Evolutionary conservation across 2,329 filamentous ascomycete genomes (phyloP), one percentile per base, ranked within the genome.

Genomic region (Penicillium sp.): DNA sequence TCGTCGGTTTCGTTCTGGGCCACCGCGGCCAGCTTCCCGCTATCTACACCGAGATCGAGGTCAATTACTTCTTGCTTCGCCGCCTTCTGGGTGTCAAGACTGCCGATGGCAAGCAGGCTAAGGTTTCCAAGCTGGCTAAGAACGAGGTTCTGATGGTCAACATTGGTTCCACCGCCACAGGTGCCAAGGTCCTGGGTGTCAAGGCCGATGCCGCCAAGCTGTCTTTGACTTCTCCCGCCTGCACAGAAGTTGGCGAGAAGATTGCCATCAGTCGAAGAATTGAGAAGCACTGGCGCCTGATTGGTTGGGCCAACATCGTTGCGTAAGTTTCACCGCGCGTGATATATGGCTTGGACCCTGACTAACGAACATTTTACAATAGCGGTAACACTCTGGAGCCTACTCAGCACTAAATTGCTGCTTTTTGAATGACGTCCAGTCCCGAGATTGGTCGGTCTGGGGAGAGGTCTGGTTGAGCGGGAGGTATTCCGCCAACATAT

Each of bases 141-240:
- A 96, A 96, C 77, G 94, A 99, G 76, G 91, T 97, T 68, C 87
- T 99, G 76, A 97, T 99, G 94, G 94, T 99, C 62, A 99, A 99
- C 81, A 99, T 99, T 71, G 94, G 94, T 56, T 96, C 90, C 33
- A 97, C 92, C 9, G 95, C 94, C 42, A 96, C 92, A 13, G 94
- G 94, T 75, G 94, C 94, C 63, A 99, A 97, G 84, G 90, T 99
- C 48, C 84, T 94, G 53, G 92, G 90, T 67, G 95, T 97, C 71
- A 96, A 94, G 83, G 92, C 92, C 69, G 94, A 99, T 82, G 92
- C 92, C 51, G 94, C 94, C 51, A 96, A 96, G 80, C 82, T 99
- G 62, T 87, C 90, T 54, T 80, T 99, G 64, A 97, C 92, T 55
- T 92, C 86, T 71, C 92, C 92, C 40, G 94, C 94, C 52, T 99